These are phyloP conservation scores for Aspergillus olivimuriae DNA, from an alignment of 495 filamentous ascomycete species.

Conservation along the genomic window DNA sequence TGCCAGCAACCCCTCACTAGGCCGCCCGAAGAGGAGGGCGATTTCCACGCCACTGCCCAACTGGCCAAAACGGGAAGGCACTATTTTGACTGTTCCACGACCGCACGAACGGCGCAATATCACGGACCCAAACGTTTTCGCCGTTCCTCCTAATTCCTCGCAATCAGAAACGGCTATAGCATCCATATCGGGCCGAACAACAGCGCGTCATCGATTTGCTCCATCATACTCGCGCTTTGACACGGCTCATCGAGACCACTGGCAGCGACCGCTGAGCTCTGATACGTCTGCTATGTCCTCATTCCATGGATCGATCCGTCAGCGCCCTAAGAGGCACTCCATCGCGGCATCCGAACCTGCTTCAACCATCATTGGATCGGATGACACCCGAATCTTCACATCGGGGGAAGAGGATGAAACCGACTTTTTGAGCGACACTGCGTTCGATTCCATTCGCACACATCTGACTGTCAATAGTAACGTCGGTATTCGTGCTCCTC, in stretches of 20 bases:
- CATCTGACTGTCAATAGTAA: slow-evolving; percentile 58
- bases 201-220: slow-evolving; percentile 6
- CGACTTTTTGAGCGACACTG: slow-evolving; percentile 80
- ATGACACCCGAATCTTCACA: slow-evolving; percentile 68
- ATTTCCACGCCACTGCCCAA: slow-evolving; percentile 24
- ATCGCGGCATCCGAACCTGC: slow-evolving; percentile 60
- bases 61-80: slow-evolving; percentile 20
- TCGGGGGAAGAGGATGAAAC: slow-evolving; percentile 81
- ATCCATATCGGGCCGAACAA: slow-evolving; percentile 7
- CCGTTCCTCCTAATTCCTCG: slow-evolving; percentile 22
- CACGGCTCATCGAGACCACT: slow-evolving; percentile 6
- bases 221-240: slow-evolving; percentile 20
- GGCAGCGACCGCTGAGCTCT: slow-evolving; percentile 21
- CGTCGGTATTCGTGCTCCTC: slow-evolving; percentile 45
- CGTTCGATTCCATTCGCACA: slow-evolving; percentile 88
- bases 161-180: slow-evolving; percentile 13
- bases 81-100: slow-evolving; percentile 15
- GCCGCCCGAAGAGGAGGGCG: slow-evolving; percentile 31
- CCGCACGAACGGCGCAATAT: slow-evolving; percentile 32
- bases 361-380: slow-evolving; percentile 78
- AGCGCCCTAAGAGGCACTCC: slow-evolving; percentile 39
- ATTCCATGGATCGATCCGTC: slow-evolving; percentile 29
- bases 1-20: slow-evolving; percentile 23
- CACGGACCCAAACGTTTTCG: slow-evolving; percentile 36
- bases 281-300: slow-evolving; percentile 26